Evolutionary conservation across 2,329 filamentous ascomycete species (phyloP).

Genomic region (Penicillium glabrum): DNA sequence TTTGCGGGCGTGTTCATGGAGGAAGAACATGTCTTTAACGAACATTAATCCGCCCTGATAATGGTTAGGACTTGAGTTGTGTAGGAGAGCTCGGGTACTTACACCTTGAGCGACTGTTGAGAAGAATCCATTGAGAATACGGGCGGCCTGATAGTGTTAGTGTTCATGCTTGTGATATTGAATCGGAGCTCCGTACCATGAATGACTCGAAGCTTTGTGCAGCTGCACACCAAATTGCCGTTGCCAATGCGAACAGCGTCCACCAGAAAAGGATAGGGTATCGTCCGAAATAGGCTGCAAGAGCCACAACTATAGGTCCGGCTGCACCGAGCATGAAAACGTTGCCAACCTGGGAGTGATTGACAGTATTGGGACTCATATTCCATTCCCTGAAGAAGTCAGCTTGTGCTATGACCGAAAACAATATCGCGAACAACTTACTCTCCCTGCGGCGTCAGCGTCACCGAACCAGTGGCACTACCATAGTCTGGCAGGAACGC

Average conservation of each 20-base stretch:
- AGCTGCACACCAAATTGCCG: conserved; percentile 33
- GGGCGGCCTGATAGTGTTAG: conserved; percentile 28
- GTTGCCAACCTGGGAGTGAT: conserved; percentile 43
- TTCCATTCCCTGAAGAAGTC: conserved; percentile 31
- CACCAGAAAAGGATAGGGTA: conserved; percentile 47
- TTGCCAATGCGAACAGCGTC: conserved; percentile 35
- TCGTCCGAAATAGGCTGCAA: conserved; percentile 46
- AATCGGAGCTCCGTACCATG: conserved; percentile 10
- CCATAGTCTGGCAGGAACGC: conserved; percentile 46
- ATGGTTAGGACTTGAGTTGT: not conserved
- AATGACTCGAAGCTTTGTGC: conserved; percentile 10
- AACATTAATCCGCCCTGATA: conserved; percentile 42
- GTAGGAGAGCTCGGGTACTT: conserved; percentile 5
- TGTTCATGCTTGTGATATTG: not conserved
- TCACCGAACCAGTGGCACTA: conserved; percentile 42
- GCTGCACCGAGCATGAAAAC: conserved; percentile 47
- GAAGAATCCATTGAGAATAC: conserved; percentile 49
- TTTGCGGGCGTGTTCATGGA: conserved; percentile 41
- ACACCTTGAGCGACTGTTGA: conserved; percentile 42
- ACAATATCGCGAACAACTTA: conserved; percentile 1
- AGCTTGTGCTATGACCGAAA: not conserved
- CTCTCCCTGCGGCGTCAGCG: conserved; percentile 40
- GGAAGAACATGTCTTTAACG: conserved; percentile 45
- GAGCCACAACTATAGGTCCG: conserved; percentile 42
- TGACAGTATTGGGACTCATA: conserved; percentile 39